Base-by-base conservation (phyloP, 306 rosid species). In the Sophora flavescens region DNA sequence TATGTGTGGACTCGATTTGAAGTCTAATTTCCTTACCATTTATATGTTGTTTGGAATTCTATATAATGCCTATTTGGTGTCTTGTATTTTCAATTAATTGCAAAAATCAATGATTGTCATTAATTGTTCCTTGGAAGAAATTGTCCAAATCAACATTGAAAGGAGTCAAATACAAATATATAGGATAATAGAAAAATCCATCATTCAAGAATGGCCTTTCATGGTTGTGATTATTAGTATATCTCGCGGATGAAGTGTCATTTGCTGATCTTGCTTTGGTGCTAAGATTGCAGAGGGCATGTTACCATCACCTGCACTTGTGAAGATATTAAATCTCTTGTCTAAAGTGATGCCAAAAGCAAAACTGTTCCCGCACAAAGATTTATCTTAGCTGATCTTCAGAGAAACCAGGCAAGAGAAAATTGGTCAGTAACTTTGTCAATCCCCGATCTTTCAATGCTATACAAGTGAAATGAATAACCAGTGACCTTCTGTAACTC, bases 251-350 rank as follows among this genome's bases (percentile, higher is more conserved):
- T n/a, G n/a, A n/a, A n/a, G n/a, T n/a, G n/a, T n/a, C n/a, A n/a
- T n/a, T n/a, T n/a, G n/a, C n/a, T n/a, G n/a, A n/a, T n/a, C 74
- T 78, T 86, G 72, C 75, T 69, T 86, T 77, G 72, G 30, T 80
- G 71, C 65, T 65, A 80, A 92, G 99, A 91, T 95, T 83, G 87
- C 91, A 80, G 97, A 92, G 10, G 90, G 82, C 32, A 82, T 95
- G 86, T 65, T 80, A 47, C 99, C 97, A 35, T 80, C 99, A 56
- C 64, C 81, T 8, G 77, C 87, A n/a, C 82, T 87, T 73, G 81
- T 81, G 89, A 92, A 83, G 73, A 81, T 18, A 35, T 61, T 92
- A 47, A 83, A 57, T 50, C 66, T 85, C 45, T 62, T 92, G 90
- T 89, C 99, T 59, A 88, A 81, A 28, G 81, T 87, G 77, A 33